Base-by-base conservation (phyloP, 768 basidiomycete species). In the Lactarius sanguifluus region DNA sequence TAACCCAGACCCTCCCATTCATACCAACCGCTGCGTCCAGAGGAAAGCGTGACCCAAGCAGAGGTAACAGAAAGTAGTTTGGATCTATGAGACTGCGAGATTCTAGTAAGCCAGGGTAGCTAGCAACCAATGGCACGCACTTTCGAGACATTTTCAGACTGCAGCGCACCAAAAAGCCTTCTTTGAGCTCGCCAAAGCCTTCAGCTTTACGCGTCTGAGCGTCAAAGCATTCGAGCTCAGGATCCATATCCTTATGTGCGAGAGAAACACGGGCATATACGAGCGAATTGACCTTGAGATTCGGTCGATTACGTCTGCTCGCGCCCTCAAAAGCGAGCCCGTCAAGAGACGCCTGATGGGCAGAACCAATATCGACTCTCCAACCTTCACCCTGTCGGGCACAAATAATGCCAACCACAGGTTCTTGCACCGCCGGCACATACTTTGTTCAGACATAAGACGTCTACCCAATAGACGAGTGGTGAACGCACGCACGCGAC, bases 231-330 rank as follows among this genome's bases (percentile, higher is more conserved):
- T 97, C 94, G 10, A 99, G 80, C 73, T 99, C 97, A 1, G 97
- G 96, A 62, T 99, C 97, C 92, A 98, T 96, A 75, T 98, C 96
- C 73, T 94, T 92, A 73, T 96, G 94, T 6, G 97, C 95, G 25
- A 96, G 80, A 16, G 94, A 94, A 36, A 99, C 89, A 30, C 96
- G 86, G 0, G 94, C 94, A 75, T 96, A 98, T 1, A 99, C 84
- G 38, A 98, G 77, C 5, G 90, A 86, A 34, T 96, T 96, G 56
- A 98, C 88, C 96, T 96, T 98, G 64, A 99, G 82, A 76, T 93
- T 94, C 34, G 96, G 96, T 76, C 88, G 90, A 74, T 92, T 98
- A 69, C 97, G 79, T 80, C 96, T 98, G 28, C 94, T 93, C 12
- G 95, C 97, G 3, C 94, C 91, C 75, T 98, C 96, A 74, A 99